phyloP scores from a whole-genome alignment of 2,329 filamentous ascomycete species.

The Aspergillus hiratsukae region DNA sequence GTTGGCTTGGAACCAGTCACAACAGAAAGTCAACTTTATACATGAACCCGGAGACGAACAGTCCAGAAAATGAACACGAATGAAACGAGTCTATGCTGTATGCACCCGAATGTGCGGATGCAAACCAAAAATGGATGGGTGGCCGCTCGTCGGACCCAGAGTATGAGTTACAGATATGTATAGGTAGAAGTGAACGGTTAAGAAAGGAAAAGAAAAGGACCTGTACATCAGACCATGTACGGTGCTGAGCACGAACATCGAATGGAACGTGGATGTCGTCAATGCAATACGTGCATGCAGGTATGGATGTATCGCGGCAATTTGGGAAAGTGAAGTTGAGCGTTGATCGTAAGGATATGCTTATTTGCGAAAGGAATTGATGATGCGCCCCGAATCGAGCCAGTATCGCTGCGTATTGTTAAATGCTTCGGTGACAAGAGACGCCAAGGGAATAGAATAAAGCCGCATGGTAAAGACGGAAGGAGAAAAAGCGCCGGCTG shows the following conservation, averaged over 20 bases:
- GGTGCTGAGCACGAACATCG: neutral
- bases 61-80: neutral
- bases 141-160: neutral
- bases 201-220: neutral
- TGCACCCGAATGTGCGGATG: neutral
- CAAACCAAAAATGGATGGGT: neutral
- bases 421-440: neutral
- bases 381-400: neutral
- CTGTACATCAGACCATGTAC: neutral
- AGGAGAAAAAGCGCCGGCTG: slow-evolving; percentile 17
- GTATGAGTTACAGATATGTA: neutral
- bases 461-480: slow-evolving; percentile 1
- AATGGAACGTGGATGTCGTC: neutral
- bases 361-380: neutral
- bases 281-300: neutral
- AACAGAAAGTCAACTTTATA: neutral
- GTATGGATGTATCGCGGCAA: neutral
- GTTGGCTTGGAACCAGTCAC: neutral
- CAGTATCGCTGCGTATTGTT: neutral
- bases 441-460: neutral
- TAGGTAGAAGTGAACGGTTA: neutral
- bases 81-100: neutral
- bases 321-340: neutral
- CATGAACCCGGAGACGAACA: neutral
- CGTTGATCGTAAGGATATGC: slow-evolving; percentile 7